Base-by-base conservation (phyloP, 208 protist genomes). In the Acanthamoeba healyi region DNA sequence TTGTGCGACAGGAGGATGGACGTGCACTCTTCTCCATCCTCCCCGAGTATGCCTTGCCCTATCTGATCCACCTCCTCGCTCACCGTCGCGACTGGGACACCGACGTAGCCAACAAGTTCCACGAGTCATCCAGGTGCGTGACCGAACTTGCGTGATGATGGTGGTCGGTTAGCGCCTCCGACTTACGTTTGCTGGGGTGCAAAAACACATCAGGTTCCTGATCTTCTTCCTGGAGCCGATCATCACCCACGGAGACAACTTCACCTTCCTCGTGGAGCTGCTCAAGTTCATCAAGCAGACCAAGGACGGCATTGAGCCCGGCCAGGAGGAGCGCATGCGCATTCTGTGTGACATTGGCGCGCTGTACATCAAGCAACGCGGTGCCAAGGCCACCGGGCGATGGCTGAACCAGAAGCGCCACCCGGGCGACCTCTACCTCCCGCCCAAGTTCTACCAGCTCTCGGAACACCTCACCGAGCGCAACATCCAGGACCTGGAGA, bases 211-310 rank as follows among this genome's bases (percentile, higher is more conserved):
- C 26, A 65, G 58, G 26, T 67, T 72, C 58, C 34, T 90, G 51
- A 90, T 90, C 19, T 90, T 72, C 82, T 90, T 90, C 58, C 82
- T 90, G 54, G 82, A 90, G 56, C 82, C 82, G 36, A 70, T 90
- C 54, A 63, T 90, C 51, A 90, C 54, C 12, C 82, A 90, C 58
- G 82, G 82, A 3, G 82, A 90, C 36, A 90, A 90, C 58, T 90
- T 70, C 54, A 90, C 82, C 7, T 90, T 90, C 82, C 58, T 90
- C 12, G 38, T 63, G 26, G 54, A 90, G 82, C 58, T 90, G 46
- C 82, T 90, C 58, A 70, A 70, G 54, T 90, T 90, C 82, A 70
- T 90, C 54, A 90, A 72, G 56, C 82, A 90, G 58, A 90, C 82
- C 34, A 70, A 90, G 36, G 82, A 90, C 58, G 82, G 54, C 46